phyloP scores from a whole-genome alignment of 495 filamentous ascomycete genomes.

The Neurospora tetrasperma region DNA sequence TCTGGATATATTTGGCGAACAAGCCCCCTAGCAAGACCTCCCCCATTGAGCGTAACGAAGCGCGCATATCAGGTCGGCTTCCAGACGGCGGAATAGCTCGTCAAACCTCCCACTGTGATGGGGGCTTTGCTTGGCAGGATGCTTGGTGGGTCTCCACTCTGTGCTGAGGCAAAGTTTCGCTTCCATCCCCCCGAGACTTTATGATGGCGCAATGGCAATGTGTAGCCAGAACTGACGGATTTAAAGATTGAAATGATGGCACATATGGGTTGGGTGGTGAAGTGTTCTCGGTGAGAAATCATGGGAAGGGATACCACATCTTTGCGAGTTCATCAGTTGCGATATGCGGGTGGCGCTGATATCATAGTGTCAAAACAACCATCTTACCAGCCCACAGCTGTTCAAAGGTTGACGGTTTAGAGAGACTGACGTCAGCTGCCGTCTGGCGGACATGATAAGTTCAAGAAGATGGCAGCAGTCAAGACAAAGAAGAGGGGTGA shows the following conservation, averaged over 20 bases:
- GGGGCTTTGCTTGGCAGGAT: neutral
- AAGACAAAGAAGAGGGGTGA: neutral
- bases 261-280: neutral
- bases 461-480: neutral
- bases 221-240: neutral
- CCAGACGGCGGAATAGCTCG: neutral
- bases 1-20: neutral
- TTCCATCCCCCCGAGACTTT: neutral
- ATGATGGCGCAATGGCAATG: neutral
- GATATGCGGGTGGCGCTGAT: neutral
- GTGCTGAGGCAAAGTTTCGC: neutral
- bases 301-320: neutral
- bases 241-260: neutral
- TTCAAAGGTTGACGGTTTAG: neutral
- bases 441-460: neutral
- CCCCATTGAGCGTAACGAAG: neutral
- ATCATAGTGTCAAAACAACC: neutral
- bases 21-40: neutral
- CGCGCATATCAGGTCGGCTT: neutral
- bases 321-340: neutral
- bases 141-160: neutral
- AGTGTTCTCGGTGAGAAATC: too few species aligned
- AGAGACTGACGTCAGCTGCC: neutral
- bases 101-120: neutral
- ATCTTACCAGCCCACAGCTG: neutral